Conservation (phyloP, 805 yeast species). For the Yamadazyma philogaea region DNA sequence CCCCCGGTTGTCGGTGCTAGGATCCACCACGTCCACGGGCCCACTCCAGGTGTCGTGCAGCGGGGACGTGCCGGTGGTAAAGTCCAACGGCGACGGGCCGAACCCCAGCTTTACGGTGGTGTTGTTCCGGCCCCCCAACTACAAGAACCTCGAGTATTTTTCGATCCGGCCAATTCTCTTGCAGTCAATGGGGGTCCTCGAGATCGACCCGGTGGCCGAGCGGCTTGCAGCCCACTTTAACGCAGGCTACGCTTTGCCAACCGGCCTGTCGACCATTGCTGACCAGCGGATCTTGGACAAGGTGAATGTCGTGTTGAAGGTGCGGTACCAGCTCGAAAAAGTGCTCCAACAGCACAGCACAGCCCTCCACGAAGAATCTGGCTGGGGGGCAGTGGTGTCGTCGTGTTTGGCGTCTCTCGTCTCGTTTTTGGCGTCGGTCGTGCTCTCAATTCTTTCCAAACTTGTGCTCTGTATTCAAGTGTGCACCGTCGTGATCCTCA, state of each 20-base stretch:
- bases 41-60: background rate
- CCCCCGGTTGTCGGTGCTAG: background rate
- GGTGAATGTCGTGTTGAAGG: slow-evolving; percentile 28
- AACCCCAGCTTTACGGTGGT: slow-evolving; percentile 14
- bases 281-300: slow-evolving; percentile 31
- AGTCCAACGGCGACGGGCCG: background rate
- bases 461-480: slow-evolving; percentile 17
- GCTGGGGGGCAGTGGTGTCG: background rate
- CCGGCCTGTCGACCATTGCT: slow-evolving; percentile 19
- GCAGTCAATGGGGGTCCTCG: slow-evolving; percentile 40
- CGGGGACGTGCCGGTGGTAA: background rate
- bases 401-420: background rate
- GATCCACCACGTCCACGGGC: slow-evolving; percentile 2
- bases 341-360: background rate
- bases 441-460: slow-evolving; percentile 12
- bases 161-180: slow-evolving; percentile 71
- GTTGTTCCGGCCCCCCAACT: slow-evolving; percentile 69
- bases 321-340: slow-evolving; percentile 11
- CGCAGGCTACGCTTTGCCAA: background rate
- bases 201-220: background rate
- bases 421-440: background rate
- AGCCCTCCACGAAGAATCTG: too few relatives aligned
- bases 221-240: background rate
- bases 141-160: slow-evolving; percentile 69
- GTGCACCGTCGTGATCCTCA: slow-evolving; percentile 18